Evolutionary conservation across 805 yeast species (phyloP).

Genomic region (Cyberlindnera lachancei): DNA sequence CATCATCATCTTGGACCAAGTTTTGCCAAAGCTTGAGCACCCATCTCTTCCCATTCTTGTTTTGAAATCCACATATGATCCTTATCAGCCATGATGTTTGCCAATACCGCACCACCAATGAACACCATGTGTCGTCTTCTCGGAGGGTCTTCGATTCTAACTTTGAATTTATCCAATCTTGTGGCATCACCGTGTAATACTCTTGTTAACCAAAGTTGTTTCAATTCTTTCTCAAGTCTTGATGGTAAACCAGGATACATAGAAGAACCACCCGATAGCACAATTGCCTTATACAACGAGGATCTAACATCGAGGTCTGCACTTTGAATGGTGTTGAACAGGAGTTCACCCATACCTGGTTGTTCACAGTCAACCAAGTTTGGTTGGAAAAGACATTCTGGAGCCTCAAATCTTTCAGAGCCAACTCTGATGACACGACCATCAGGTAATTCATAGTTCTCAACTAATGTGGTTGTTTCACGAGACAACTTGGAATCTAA

Average conservation of each 20-base stretch:
- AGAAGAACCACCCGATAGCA: conserved; percentile 93
- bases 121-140: conserved; percentile 98
- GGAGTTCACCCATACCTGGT: conserved; percentile 90
- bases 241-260: conserved; percentile 99
- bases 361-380: conserved; percentile 91
- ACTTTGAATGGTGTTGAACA: conserved; percentile 87
- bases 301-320: conserved; percentile 94
- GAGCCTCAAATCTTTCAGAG: conserved; percentile 93
- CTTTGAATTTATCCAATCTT: conserved; percentile 86
- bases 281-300: conserved; percentile 84
- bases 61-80: conserved; percentile 97
- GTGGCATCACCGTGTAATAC: conserved; percentile 84
- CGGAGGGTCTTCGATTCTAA: conserved; percentile 96
- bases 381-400: conserved; percentile 96
- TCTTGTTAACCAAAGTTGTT: conserved; percentile 89
- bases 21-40: conserved; percentile 75
- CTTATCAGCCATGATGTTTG: conserved; percentile 96
- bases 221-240: conserved; percentile 88
- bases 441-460: conserved; percentile 89
- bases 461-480: conserved; percentile 94
- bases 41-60: conserved; percentile 97
- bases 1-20: conserved; percentile 94
- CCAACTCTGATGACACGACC: conserved; percentile 93
- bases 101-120: conserved; percentile 96
- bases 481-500: conserved; percentile 80